These are phyloP conservation scores for Pulveroboletus ravenelii DNA, from an alignment of 768 basidiomycete species.

Conservation along the genomic window DNA sequence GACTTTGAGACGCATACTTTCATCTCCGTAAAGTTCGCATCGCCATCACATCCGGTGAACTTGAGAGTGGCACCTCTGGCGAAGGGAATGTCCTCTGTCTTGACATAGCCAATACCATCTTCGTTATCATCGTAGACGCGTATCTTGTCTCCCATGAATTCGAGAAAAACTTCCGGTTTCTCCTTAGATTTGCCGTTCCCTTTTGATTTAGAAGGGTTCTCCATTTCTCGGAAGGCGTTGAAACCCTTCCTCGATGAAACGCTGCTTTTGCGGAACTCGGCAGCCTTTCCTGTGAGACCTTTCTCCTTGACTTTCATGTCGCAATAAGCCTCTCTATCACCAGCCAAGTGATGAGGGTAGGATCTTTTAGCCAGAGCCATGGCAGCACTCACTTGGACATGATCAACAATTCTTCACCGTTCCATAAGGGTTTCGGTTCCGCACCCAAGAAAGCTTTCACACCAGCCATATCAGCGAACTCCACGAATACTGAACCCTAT, in stretches of 20 bases:
- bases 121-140: conserved; percentile 42
- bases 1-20: no score
- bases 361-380: neutral
- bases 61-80: no score
- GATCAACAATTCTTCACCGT: conserved; percentile 67
- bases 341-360: neutral
- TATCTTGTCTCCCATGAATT: conserved; percentile 70
- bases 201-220: conserved; percentile 33
- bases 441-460: conserved; percentile 74
- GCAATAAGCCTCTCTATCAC: conserved; percentile 74
- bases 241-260: conserved; percentile 56
- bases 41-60: no score
- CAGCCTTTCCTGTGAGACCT: conserved; percentile 73
- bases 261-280: conserved; percentile 51
- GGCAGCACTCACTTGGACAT: conserved; percentile 74
- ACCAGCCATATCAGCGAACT: conserved; percentile 69
- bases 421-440: conserved; percentile 77
- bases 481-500: conserved; percentile 89
- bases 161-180: conserved; percentile 61
- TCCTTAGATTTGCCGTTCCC: conserved; percentile 34
- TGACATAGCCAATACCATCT: no score
- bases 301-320: conserved; percentile 97
- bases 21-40: no score
- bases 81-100: no score
- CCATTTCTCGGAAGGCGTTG: conserved; percentile 76